These are phyloP conservation scores for Talaromyces adpressus DNA, from an alignment of 495 filamentous ascomycete species.

Conservation along the genomic window DNA sequence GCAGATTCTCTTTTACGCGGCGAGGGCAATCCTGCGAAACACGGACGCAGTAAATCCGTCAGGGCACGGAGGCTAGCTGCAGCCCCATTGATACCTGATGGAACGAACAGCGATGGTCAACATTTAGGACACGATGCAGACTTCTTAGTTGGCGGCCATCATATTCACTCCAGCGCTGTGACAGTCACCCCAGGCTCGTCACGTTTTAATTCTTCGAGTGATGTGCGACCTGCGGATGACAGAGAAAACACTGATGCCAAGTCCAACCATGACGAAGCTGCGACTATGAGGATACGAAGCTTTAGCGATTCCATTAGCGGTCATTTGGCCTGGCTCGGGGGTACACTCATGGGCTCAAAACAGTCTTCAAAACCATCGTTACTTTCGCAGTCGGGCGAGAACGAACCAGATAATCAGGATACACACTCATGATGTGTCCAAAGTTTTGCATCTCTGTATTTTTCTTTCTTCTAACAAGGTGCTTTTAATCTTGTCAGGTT, in stretches of 20 bases:
- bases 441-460: not conserved
- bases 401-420: not conserved
- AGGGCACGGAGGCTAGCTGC: not conserved
- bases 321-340: constrained; percentile 38
- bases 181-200: constrained; percentile 5
- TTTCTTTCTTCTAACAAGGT: not conserved
- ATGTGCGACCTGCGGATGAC: constrained; percentile 17
- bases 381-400: not conserved
- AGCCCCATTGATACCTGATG: not conserved
- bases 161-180: constrained; percentile 11
- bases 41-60: constrained; percentile 1
- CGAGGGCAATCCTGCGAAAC: constrained; percentile 26
- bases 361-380: not conserved
- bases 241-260: constrained; percentile 17
- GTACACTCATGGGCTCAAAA: constrained; percentile 14
- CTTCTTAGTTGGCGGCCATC: constrained; percentile 10
- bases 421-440: not conserved
- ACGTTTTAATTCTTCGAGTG: constrained; percentile 22
- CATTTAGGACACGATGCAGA: constrained; percentile 11
- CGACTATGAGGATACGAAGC: constrained; percentile 29
- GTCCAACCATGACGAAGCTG: constrained; percentile 15
- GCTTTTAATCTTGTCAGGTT: not conserved
- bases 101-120: constrained; percentile 12
- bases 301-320: constrained; percentile 39
- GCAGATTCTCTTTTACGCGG: constrained; percentile 55